phyloP scores from a whole-genome alignment of 73 alveolate species.

The Tetrahymena thermophila region DNA sequence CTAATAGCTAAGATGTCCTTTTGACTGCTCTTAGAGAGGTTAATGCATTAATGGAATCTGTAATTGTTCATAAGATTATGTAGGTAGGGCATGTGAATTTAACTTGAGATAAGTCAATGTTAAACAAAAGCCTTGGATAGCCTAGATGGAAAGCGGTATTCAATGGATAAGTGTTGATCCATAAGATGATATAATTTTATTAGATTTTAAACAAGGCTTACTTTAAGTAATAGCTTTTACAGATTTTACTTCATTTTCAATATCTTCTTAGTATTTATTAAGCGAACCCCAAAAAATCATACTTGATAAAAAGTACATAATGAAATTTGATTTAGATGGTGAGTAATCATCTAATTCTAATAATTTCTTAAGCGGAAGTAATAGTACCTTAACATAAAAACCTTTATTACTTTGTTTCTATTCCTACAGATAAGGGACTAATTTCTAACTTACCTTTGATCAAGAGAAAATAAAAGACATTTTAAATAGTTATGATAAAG shows the following conservation, averaged over 20 bases:
- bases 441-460: background rate
- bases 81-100: background rate
- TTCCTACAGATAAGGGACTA: background rate
- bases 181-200: background rate
- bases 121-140: background rate
- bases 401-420: background rate
- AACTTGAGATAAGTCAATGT: background rate
- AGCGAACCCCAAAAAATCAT: background rate
- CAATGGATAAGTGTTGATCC: background rate
- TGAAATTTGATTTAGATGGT: background rate
- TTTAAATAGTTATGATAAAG: background rate
- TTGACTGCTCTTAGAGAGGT: background rate
- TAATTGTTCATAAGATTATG: background rate
- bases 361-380: background rate
- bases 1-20: background rate
- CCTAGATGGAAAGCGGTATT: background rate
- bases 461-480: background rate
- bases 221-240: background rate
- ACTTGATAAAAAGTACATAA: background rate
- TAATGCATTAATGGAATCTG: background rate
- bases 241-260: background rate
- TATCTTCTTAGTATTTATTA: background rate
- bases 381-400: background rate
- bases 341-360: background rate
- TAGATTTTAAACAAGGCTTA: background rate